phyloP scores from a whole-genome alignment of 2,329 filamentous ascomycete genomes.

The Talaromyces sp. region DNA sequence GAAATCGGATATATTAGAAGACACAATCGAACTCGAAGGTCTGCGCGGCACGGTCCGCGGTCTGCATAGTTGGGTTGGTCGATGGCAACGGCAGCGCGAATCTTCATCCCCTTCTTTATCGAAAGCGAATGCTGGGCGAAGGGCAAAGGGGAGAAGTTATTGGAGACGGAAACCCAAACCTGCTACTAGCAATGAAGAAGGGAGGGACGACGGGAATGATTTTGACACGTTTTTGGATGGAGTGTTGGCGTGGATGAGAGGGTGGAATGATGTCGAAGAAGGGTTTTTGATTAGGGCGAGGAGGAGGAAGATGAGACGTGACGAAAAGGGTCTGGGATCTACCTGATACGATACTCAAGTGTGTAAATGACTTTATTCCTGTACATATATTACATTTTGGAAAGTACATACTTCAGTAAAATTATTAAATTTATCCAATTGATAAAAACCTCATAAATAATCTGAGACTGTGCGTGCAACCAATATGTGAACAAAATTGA shows the following conservation, averaged over 20 bases:
- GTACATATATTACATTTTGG: background rate
- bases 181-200: slow-evolving; percentile 20
- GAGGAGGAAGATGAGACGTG: slow-evolving; percentile 56
- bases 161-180: slow-evolving; percentile 18
- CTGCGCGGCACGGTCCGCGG: slow-evolving; percentile 38
- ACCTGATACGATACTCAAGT: background rate
- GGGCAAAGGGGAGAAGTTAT: slow-evolving; percentile 21
- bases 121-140: background rate
- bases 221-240: slow-evolving; percentile 38
- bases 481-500: background rate
- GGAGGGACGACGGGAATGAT: slow-evolving; percentile 26
- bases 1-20: slow-evolving; percentile 33
- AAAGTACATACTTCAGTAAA: background rate
- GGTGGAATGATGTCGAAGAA: slow-evolving; percentile 45
- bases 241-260: slow-evolving; percentile 44
- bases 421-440: slow-evolving; percentile 1
- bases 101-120: background rate
- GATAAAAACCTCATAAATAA: slow-evolving; percentile 9
- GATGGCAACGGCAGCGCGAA: slow-evolving; percentile 29
- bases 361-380: background rate
- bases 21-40: slow-evolving; percentile 36
- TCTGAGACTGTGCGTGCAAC: background rate
- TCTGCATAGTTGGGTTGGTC: slow-evolving; percentile 35
- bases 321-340: slow-evolving; percentile 22
- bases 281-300: slow-evolving; percentile 51